Evolutionary conservation across 176 grass and related monocot genomes (phyloP).

Genomic region (Carex cristatella): DNA sequence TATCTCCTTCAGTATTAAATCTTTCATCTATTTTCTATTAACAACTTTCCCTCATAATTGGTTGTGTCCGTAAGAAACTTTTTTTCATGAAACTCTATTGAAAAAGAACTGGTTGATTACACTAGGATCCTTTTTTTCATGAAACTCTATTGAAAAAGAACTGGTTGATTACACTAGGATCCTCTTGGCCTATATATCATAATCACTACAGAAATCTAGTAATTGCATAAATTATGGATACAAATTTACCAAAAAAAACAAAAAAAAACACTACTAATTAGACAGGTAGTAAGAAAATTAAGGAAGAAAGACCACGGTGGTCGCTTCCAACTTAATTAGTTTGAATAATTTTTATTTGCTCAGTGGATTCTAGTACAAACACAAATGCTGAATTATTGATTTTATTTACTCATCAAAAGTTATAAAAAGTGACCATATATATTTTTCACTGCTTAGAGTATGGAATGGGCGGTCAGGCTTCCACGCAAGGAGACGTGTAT

Average conservation of each 20-base stretch:
- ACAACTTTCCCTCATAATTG: too few species aligned
- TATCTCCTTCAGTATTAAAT: not conserved
- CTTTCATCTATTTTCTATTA: not conserved
- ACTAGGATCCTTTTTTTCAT: not conserved
- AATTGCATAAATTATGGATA: not conserved
- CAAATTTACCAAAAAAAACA: not conserved
- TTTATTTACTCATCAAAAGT: not conserved
- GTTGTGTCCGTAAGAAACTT: not conserved
- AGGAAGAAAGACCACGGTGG: not conserved
- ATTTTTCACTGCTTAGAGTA: not conserved
- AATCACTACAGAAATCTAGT: not conserved
- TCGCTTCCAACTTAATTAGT: not conserved
- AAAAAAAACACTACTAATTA: not conserved
- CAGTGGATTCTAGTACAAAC: not conserved
- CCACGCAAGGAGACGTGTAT: conserved; percentile 31
- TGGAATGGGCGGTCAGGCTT: conserved; percentile 15
- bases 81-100: not conserved
- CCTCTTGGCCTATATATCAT: not conserved
- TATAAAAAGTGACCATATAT: not conserved
- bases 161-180: not conserved
- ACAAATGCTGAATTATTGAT: not conserved
- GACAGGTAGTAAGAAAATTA: not conserved
- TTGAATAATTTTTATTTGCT: not conserved
- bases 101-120: not conserved
- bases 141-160: not conserved